A percentile compares a stretch with the other conserved stretches of the same genome.
Evolutionary conservation across 352 stramenopile genomes (phyloP).

Genomic region (Phytophthora boehmeriae): DNA sequence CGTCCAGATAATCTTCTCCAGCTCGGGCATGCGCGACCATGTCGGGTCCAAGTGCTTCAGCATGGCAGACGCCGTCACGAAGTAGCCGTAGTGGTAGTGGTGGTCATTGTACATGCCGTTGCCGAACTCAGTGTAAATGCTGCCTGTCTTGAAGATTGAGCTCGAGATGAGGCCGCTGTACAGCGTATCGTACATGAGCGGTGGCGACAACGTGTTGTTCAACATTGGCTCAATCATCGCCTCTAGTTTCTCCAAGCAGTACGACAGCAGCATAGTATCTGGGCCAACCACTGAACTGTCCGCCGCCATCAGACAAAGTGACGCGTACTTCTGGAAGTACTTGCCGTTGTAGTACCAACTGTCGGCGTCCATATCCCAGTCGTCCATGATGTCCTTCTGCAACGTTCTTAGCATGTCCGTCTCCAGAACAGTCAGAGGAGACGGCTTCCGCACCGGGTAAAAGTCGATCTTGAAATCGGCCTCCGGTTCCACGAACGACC

Average conservation of each 20-base stretch:
- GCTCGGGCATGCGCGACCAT: constrained; percentile 44
- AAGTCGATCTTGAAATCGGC: constrained; percentile 48
- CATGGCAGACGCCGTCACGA: constrained; percentile 60
- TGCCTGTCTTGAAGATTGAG: constrained; percentile 43
- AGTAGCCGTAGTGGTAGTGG: constrained; percentile 81
- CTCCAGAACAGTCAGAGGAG: constrained; percentile 24
- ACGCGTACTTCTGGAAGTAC: constrained; percentile 71
- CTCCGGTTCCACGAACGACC: constrained; percentile 46
- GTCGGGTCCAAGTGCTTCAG: constrained; percentile 54
- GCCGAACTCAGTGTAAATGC: constrained; percentile 63
- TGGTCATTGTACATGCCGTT: constrained; percentile 80
- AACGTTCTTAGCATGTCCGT: constrained; percentile 42
- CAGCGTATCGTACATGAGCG: constrained; percentile 60
- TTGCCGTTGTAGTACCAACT: constrained; percentile 79
- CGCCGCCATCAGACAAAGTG: constrained; percentile 60
- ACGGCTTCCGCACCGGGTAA: constrained; percentile 40
- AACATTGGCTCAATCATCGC: constrained; percentile 50
- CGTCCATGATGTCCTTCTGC: constrained; percentile 45
- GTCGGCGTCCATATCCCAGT: constrained; percentile 44
- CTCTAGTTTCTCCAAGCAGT: constrained; percentile 57
- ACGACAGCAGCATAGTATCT: constrained; percentile 45
- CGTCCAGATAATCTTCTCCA: constrained; percentile 55
- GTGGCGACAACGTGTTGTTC: constrained; percentile 46
- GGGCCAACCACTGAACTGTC: constrained; percentile 42
- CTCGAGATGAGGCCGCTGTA: constrained; percentile 56